Percentiles rank a stretch among this genome's conserved stretches.
Conservation (phyloP, 768 basidiomycete genomes). For the Tubosaeta sp. region DNA sequence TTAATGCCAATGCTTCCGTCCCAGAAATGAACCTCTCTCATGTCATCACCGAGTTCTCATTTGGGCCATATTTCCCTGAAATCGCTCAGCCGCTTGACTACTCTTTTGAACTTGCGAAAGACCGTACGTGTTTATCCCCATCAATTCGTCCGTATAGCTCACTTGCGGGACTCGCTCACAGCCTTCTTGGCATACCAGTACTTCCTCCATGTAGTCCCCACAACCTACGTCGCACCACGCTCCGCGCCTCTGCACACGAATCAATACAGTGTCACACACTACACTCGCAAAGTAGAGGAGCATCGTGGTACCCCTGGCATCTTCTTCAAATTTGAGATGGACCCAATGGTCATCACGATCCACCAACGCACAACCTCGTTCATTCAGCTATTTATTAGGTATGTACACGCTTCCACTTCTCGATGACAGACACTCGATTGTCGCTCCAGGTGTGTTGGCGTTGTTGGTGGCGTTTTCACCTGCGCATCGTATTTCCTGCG, state of each 20-base stretch:
- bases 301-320: conserved; percentile 85
- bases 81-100: conserved; percentile 94
- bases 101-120: conserved; percentile 69
- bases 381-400: conserved; percentile 75
- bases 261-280: conserved; percentile 95
- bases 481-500: conserved; percentile 76
- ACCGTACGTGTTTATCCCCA: conserved; percentile 40
- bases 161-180: conserved; percentile 29
- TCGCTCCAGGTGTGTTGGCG: conserved; percentile 68
- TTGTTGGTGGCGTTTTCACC: conserved; percentile 87
- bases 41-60: conserved; percentile 94
- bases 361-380: conserved; percentile 85
- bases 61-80: conserved; percentile 93
- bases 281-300: conserved; percentile 70
- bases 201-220: conserved; percentile 93
- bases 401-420: background rate
- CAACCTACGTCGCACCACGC: conserved; percentile 81
- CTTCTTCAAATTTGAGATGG: conserved; percentile 97
- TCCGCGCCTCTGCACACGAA: conserved; percentile 61
- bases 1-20: background rate
- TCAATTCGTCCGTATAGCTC: background rate
- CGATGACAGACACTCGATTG: background rate
- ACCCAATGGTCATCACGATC: conserved; percentile 81
- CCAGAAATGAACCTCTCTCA: conserved; percentile 96
- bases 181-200: conserved; percentile 92